Evolutionary conservation across 768 basidiomycete genomes (phyloP).

Genomic region (Xanthoconium purpureum): DNA sequence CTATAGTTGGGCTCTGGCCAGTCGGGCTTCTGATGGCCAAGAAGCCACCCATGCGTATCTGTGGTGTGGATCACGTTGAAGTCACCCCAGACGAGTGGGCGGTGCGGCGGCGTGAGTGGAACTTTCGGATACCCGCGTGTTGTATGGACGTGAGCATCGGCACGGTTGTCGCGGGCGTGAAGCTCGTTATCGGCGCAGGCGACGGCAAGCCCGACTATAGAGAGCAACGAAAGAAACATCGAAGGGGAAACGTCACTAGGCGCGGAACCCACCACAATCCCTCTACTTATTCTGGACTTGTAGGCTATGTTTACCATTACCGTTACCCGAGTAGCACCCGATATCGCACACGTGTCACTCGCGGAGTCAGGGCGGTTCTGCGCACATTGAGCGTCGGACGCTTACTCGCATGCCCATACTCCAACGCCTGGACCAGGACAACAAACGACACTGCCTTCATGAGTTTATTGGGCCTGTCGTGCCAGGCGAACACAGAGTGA

Average conservation of each 20-base stretch:
- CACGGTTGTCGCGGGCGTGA: conserved; percentile 30
- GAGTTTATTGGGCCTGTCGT: no score
- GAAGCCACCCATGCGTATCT: conserved; percentile 77
- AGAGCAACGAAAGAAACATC: conserved; percentile 18
- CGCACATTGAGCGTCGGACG: no score
- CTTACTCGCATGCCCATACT: no score
- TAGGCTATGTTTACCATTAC: no score
- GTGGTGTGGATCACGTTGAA: conserved; percentile 87
- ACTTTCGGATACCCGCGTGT: conserved; percentile 41
- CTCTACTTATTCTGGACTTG: no score
- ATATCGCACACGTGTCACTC: no score
- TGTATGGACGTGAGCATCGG: conserved; percentile 32
- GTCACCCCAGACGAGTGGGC: conserved; percentile 79
- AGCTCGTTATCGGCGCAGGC: conserved; percentile 23
- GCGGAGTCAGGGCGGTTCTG: no score
- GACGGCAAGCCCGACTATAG: conserved; percentile 16
- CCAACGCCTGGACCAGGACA: no score
- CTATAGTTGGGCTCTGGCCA: conserved; percentile 78
- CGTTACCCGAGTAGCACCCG: no score
- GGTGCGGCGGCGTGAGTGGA: conserved; percentile 55
- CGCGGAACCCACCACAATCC: no score
- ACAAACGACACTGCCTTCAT: no score
- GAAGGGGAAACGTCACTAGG: neutral
- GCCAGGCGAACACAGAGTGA: no score
- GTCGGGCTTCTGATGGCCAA: conserved; percentile 75